Evolutionary conservation across 192 early-diverging fungal genomes (phyloP), one percentile per base, ranked within the genome.

Genomic region (Neocallimastix lanati): DNA sequence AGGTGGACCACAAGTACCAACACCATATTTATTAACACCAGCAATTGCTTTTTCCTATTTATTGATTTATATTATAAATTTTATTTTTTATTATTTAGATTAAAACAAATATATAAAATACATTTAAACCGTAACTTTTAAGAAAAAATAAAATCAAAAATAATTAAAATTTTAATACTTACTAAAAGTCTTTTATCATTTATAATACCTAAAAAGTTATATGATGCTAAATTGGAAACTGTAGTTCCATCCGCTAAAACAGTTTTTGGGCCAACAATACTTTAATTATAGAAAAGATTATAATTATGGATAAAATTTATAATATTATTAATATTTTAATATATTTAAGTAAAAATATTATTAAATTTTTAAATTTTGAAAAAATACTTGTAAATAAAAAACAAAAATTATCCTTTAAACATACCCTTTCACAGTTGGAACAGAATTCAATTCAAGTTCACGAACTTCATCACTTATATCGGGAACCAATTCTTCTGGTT

Each of bases 1-100:
- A 1, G 94, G 94, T 13, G 96, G 96, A 12, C 96, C 96, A 83
- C 97, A 98, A 15, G 95, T 92, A 25, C 97, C 97, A 37, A 98
- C 94, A 67, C 97, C 97, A 83, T 98, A 97, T 82, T 93, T 93
- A 83, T 90, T 90, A 40, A 98, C 90, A 5, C 93, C 93, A 29
- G 88, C 86, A 78, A 96, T 88, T 13, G 95, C 94, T 78, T 92
- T 93, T 81, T 95, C 90, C 84, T 89, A 80, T 78, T 30, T n/a
- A n/a, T n/a, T n/a, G n/a, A n/a, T n/a, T n/a, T n/a, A n/a, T n/a
- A n/a, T n/a, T n/a, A n/a, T n/a, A n/a, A n/a, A n/a, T n/a, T n/a
- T n/a, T n/a, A n/a, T n/a, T n/a, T n/a, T n/a, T n/a, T n/a, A n/a
- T n/a, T n/a, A n/a, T n/a, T n/a, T n/a, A n/a, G n/a, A n/a, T n/a